Evolutionary conservation across 176 grass and related monocot genomes (phyloP).

Genomic region (Avena insularis): DNA sequence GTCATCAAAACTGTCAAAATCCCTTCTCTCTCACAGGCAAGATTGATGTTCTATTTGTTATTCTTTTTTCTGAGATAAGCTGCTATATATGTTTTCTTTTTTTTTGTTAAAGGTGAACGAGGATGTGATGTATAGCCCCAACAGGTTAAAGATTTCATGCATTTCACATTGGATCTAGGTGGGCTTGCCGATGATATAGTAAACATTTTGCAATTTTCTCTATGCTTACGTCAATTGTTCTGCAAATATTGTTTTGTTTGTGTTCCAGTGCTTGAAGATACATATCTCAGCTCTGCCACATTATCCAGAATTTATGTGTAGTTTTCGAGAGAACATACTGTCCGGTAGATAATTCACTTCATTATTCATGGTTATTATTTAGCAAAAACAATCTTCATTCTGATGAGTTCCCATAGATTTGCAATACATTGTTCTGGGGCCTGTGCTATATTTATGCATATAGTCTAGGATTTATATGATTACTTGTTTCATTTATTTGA

Average conservation of each 20-base stretch:
- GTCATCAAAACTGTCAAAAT: constrained; percentile 22
- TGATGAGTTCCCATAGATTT: neutral
- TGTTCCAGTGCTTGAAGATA: neutral
- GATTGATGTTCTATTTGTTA: constrained; percentile 33
- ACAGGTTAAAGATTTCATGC: constrained; percentile 48
- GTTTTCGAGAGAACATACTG: neutral
- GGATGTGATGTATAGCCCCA: constrained; percentile 59
- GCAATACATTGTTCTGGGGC: neutral
- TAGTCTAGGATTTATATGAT: neutral
- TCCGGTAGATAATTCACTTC: neutral
- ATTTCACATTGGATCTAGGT: constrained; percentile 58
- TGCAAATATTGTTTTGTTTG: neutral
- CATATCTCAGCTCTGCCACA: neutral
- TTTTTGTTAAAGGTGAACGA: constrained; percentile 53
- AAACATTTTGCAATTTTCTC: constrained; percentile 38
- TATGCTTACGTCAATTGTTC: constrained; percentile 22
- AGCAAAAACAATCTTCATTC: neutral
- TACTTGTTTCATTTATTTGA: constrained; percentile 13
- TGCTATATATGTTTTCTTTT: constrained; percentile 39
- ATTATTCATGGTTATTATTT: constrained; percentile 13
- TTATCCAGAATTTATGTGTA: neutral
- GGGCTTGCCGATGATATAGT: constrained; percentile 59
- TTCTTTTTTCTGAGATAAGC: constrained; percentile 46
- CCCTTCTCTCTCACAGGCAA: constrained; percentile 31
- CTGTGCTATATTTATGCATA: neutral